Base-by-base conservation (phyloP, 1,284 basidiomycete genomes). In the Pseudozyma tsukubaensis region DNA sequence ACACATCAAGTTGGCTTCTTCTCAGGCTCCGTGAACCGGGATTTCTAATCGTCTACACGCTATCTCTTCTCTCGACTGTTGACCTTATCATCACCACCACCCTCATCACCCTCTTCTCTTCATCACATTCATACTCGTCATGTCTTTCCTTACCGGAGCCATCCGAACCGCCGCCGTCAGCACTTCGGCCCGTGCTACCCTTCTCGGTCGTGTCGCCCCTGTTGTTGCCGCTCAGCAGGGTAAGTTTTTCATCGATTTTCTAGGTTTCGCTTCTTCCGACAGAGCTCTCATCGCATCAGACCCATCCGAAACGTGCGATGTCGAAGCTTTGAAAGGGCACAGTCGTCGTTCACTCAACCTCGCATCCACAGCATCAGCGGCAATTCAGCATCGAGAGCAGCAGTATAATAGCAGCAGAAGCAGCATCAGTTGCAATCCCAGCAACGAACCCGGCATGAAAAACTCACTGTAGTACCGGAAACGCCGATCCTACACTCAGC, bases 81-180 rank as follows among this genome's bases (percentile, higher is more conserved):
- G 42, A 19, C 47, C 16, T 50, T 48, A 19, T 40, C 43, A 34
- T 45, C 57, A 56, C 54, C 43, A 56, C 43, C 49, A 45, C 34
- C 43, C 32, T 21, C 50, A n/a, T 59, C 57, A 51, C 40, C 19
- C 6, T 19, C 14, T 14, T 10, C 13, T 43, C 42, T 21, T 11
- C 44, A 45, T 45, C 19, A n/a, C 42, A 43, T 14, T 19, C 24
- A 51, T 43, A 32, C 39, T 48, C 52, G 45, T 35, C 64, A 79
- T 79, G 77, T 79, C 77, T 36, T 79, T 79, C 75, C 67, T 80
- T 39, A 79, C 79, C 39, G 77, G 79, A 59, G 77, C 77, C 58
- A 75, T 80, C 67, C 75, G 77, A 50, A 66, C 71, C 59, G 78
- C 77, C 45, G 78, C 77, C 59, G 74, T 73, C 70, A 78, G 76